Evolutionary conservation across 306 rosid genomes (phyloP), one percentile per base, ranked within the genome.

Genomic region (Rosa chinensis): DNA sequence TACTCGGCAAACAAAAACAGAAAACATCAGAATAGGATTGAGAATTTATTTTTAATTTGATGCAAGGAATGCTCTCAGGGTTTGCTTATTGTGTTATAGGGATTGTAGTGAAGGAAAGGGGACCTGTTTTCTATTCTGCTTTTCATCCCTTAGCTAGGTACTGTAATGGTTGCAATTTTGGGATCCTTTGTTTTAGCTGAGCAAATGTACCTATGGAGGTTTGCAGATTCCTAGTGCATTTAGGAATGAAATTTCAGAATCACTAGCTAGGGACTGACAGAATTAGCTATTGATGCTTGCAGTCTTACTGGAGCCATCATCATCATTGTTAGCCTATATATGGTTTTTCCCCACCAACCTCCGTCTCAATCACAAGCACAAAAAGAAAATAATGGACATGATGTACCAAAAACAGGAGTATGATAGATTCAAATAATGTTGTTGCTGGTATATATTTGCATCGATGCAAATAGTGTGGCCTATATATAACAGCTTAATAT

Each of bases 81-180:
- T 0, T 80, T 25, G 59, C 78, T 43, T 82, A 77, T 68, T 81
- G 62, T 28, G 48, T 87, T 49, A 79, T 81, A 43, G 85, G 85
- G 75, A 25, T 61, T 8, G 75, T 87, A 49, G 53, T 77, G 63
- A 28, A 28, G 32, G 32, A 28, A 80, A 81, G 81, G 82, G 55
- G 10, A 89, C 90, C 91, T 40, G 81, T 89, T 79, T 87, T 81
- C n/a, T 74, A 64, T n/a, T 74, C 84, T 61, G 78, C 90, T 47
- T 87, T 85, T 52, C 47, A 50, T 45, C 90, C 90, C 21, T 66
- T 89, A 28, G 32, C 32, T 28, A 6, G 77, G 81, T 78, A 80
- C 82, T 77, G 37, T 87, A 12, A 77, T 84, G 18, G 88, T 85
- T 3, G 85, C 93, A 79, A 66, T 84, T n/a, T 40, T 85, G 73